Conservation (phyloP, 129 eudicot genomes). For the Chrysanthemum seticuspe region DNA sequence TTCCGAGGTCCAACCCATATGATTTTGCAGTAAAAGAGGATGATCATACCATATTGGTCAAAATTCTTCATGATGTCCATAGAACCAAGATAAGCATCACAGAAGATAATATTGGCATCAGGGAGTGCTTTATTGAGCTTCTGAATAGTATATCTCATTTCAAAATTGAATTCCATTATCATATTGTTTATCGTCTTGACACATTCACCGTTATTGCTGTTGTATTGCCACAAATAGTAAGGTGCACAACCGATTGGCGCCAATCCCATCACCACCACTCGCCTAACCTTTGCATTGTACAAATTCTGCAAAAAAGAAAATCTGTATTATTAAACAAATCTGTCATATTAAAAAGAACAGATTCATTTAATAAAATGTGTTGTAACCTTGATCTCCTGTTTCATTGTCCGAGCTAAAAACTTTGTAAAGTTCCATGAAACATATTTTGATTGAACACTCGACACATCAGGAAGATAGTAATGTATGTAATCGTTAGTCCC, state of each 20-base stretch:
- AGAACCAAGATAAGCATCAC: constrained; percentile 74
- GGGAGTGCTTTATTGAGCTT: constrained; percentile 65
- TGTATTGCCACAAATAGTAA: constrained; percentile 76
- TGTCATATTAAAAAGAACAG: background rate
- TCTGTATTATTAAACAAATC: constrained; percentile 11
- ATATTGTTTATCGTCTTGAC: constrained; percentile 68
- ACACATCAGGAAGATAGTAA: constrained; percentile 79
- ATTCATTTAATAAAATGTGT: background rate
- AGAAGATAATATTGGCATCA: constrained; percentile 65
- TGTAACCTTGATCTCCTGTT: constrained; percentile 76
- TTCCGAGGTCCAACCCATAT: no score
- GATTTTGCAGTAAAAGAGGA: background rate
- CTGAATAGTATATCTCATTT: constrained; percentile 66
- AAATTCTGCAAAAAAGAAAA: constrained; percentile 48
- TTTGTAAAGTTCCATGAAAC: constrained; percentile 80
- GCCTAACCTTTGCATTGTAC: constrained; percentile 76
- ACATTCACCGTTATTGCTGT: constrained; percentile 70
- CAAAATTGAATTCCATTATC: constrained; percentile 91
- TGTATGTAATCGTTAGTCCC: constrained; percentile 96
- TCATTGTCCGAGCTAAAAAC: constrained; percentile 61
- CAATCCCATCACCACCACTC: constrained; percentile 86
- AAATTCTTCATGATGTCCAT: constrained; percentile 77
- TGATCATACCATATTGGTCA: constrained; percentile 56
- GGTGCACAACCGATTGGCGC: constrained; percentile 98
- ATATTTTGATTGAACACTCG: constrained; percentile 70